Percentiles rank a stretch among this genome's conserved stretches.
Evolutionary conservation across 768 basidiomycete species (phyloP).

Genomic region (Russula lepida): DNA sequence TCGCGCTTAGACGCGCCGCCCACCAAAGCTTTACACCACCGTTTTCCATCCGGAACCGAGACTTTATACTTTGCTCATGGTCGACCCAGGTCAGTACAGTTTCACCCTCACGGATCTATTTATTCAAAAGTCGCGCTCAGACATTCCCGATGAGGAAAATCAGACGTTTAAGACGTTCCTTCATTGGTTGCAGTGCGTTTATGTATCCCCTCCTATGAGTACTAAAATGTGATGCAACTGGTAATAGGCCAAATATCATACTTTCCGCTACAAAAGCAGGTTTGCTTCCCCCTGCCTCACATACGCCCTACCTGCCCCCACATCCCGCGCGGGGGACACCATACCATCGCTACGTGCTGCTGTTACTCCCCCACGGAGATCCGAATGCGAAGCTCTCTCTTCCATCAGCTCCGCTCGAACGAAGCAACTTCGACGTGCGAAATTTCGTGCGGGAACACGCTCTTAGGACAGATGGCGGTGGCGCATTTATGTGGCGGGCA

Average conservation of each 20-base stretch:
- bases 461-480: constrained; percentile 53
- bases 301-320: constrained; percentile 79
- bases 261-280: constrained; percentile 50
- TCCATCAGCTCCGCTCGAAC: constrained; percentile 26
- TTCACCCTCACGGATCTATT: not conserved
- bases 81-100: constrained; percentile 63
- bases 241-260: constrained; percentile 66
- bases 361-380: constrained; percentile 65
- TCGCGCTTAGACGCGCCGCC: constrained; percentile 45
- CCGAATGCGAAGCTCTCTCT: constrained; percentile 25
- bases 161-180: constrained; percentile 62
- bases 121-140: constrained; percentile 31
- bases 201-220: constrained; percentile 5
- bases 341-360: constrained; percentile 81
- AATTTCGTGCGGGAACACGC: constrained; percentile 49
- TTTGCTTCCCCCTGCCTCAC: constrained; percentile 37
- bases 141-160: constrained; percentile 70
- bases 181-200: constrained; percentile 73
- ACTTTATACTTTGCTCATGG: constrained; percentile 80
- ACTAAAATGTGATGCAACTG: constrained; percentile 15
- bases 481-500: constrained; percentile 77
- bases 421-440: constrained; percentile 59
- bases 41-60: constrained; percentile 76
- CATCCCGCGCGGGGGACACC: constrained; percentile 85
- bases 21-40: constrained; percentile 60